Conservation (phyloP, 768 basidiomycete genomes). For the Coprinopsis strossmayeri region DNA sequence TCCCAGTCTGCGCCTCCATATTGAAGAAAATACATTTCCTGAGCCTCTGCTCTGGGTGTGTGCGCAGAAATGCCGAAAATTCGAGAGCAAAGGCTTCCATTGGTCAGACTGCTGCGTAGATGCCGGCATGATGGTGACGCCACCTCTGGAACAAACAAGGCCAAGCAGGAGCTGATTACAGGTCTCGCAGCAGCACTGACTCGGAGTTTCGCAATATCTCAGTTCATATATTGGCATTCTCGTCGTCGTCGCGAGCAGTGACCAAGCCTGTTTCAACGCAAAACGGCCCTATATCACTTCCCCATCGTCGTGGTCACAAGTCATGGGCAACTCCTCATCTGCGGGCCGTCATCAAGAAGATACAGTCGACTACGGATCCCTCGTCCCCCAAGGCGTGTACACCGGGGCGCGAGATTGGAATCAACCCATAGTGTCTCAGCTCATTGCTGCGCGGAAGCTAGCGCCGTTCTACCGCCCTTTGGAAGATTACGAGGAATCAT, state of each 20-base stretch:
- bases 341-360: slow-evolving; percentile 78
- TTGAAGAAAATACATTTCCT: background rate
- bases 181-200: slow-evolving; percentile 14
- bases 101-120: background rate
- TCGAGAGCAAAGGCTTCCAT: background rate
- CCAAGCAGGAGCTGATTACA: slow-evolving; percentile 21
- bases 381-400: slow-evolving; percentile 83
- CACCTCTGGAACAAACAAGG: slow-evolving; percentile 30
- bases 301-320: slow-evolving; percentile 9
- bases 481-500: slow-evolving; percentile 85
- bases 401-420: slow-evolving; percentile 86
- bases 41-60: too few relatives aligned
- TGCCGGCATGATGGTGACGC: slow-evolving; percentile 16
- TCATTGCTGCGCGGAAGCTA: slow-evolving; percentile 82
- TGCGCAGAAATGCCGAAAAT: background rate
- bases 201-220: slow-evolving; percentile 15
- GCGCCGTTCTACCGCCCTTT: slow-evolving; percentile 96
- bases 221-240: background rate
- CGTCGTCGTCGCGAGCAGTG: slow-evolving; percentile 10
- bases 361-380: slow-evolving; percentile 75
- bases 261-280: background rate
- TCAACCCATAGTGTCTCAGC: slow-evolving; percentile 75
- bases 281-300: slow-evolving; percentile 10
- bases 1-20: background rate
- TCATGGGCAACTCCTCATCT: slow-evolving; percentile 80